Conservation (phyloP, 2,329 filamentous ascomycete genomes). For the Ceratocystis variospora region DNA sequence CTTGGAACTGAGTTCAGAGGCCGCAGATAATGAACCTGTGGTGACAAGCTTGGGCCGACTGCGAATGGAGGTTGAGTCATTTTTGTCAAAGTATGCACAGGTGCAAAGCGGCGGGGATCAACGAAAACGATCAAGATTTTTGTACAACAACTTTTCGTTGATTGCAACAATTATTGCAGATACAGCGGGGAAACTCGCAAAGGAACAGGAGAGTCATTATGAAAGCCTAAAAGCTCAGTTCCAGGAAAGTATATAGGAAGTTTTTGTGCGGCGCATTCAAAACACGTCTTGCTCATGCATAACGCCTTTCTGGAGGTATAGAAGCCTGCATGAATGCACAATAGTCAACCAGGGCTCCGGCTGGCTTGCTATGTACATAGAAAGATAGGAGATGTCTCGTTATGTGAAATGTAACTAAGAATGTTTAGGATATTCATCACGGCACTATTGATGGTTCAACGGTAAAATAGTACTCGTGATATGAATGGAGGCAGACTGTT, state of each 20-base stretch:
- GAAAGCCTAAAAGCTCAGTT: slow-evolving; percentile 49
- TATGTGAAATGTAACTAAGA: background rate
- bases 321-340: background rate
- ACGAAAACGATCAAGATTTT: slow-evolving; percentile 70
- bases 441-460: background rate
- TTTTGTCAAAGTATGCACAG: slow-evolving; percentile 58
- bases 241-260: slow-evolving; percentile 30
- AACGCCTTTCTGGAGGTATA: background rate
- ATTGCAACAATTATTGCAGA: slow-evolving; percentile 86
- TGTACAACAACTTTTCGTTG: slow-evolving; percentile 93
- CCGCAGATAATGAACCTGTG: slow-evolving; percentile 87
- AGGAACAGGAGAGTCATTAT: slow-evolving; percentile 64
- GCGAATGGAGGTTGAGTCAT: slow-evolving; percentile 67
- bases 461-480: background rate
- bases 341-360: background rate
- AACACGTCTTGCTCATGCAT: background rate
- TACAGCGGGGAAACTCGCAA: slow-evolving; percentile 54
- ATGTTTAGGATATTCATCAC: background rate
- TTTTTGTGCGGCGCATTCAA: background rate
- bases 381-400: background rate
- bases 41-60: slow-evolving; percentile 65
- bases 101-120: slow-evolving; percentile 56
- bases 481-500: slow-evolving; percentile 10
- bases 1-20: slow-evolving; percentile 69
- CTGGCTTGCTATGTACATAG: background rate